Base-by-base conservation (phyloP, 1,284 basidiomycete species). In the Exsudoporus floridanus region DNA sequence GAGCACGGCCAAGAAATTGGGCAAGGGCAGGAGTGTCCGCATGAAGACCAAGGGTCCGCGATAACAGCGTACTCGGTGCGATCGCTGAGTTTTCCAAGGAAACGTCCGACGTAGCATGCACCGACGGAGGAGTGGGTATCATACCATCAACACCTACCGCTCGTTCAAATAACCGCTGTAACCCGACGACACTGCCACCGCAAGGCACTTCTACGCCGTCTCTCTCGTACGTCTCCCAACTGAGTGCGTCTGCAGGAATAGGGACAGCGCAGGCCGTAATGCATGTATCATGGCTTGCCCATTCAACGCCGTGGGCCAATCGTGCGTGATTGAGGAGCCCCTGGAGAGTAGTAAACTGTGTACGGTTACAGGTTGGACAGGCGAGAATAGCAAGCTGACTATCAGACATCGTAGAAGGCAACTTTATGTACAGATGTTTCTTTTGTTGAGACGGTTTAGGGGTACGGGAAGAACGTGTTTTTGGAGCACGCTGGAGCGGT, bases 251-350 rank as follows among this genome's bases (percentile, higher is more conserved):
- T 1, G 69, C 68, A 5, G 69, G 58, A 14, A 78, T 66, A 16
- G 70, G 63, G 28, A 82, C 72, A 18, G 85, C 84, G 59, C 85
- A 88, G 23, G 78, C 79, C 51, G 78, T 77, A 10, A 90, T 81
- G 59, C 87, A 89, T 50, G 86, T 83, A 48, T 90, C 88, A 58
- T 90, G 88, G 27, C 81, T 86, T 9, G 82, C 84, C 76, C 82
- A 90, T 58, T 86, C 85, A 43, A 82, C 73, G 18, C 73, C 70
- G 63, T 90, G 88, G 3, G 80, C 75, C 28, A 88, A 73, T 12
- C 88, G 82, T 50, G 82, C 85, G 61, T 90, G 88, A 57, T 90
- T 90, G 25, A 89, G 74, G 21, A 90, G 76, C 3, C 88, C 88
- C 66, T 90, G 88, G 2, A 90, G 74, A n/a, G 79, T 83, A 13